phyloP scores from a whole-genome alignment of 768 basidiomycete genomes.

The Crucibulum laeve region DNA sequence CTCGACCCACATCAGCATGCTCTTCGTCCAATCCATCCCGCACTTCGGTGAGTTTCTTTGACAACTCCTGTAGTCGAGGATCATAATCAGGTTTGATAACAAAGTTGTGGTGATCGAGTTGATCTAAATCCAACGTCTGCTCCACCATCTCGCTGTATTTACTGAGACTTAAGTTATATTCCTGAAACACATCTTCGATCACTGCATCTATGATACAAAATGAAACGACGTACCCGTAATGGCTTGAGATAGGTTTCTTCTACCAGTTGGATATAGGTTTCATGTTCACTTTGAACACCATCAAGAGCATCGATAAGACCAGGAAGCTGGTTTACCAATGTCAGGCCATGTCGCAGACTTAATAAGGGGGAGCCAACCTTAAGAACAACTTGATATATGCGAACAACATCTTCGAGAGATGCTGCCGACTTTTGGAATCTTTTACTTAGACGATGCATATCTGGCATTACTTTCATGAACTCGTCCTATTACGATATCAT shows the following conservation, averaged over 20 bases:
- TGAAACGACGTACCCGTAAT: constrained; percentile 43
- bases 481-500: constrained; percentile 54
- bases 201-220: background rate
- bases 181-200: constrained; percentile 34
- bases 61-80: constrained; percentile 61
- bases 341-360: background rate
- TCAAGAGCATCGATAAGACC: constrained; percentile 68
- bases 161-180: constrained; percentile 53
- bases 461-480: constrained; percentile 87
- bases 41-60: constrained; percentile 60
- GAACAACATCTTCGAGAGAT: constrained; percentile 89
- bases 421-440: constrained; percentile 84
- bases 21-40: constrained; percentile 83
- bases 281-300: constrained; percentile 36
- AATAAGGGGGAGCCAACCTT: constrained; percentile 44
- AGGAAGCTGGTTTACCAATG: constrained; percentile 49
- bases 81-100: constrained; percentile 94
- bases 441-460: constrained; percentile 88
- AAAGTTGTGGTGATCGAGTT: constrained; percentile 81
- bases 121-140: constrained; percentile 86
- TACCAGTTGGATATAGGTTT: constrained; percentile 47
- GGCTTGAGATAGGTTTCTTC: constrained; percentile 62
- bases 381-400: constrained; percentile 89
- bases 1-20: constrained; percentile 63
- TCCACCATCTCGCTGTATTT: constrained; percentile 95